Evolutionary conservation across 345 rosid species (phyloP), one percentile per base, ranked within the genome.

Genomic region (Salix dunnii): DNA sequence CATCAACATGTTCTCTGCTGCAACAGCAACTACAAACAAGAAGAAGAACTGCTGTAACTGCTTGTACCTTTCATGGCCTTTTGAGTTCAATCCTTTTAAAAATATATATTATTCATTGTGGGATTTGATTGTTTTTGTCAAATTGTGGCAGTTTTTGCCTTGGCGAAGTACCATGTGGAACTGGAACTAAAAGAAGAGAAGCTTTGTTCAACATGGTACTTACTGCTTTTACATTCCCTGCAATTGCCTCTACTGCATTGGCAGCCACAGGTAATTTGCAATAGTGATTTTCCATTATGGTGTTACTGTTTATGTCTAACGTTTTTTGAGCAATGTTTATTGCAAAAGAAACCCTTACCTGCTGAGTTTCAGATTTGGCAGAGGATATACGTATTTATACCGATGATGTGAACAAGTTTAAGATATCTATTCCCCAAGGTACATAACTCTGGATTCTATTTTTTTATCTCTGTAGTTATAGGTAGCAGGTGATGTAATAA

Each of bases 341-440:
- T 31, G 51, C 13, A 46, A 46, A 46, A 49, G 7, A 28, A 51
- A n/a, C 20, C 14, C 10, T 75, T 11, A 16, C 62, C 36, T 72
- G 67, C 42, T 43, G 61, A 17, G 33, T 72, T 79, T 73, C 79
- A 85, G 87, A 70, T 76, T 76, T 48, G 8, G 35, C 88, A 58
- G 88, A 82, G 40, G 83, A 89, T 78, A 85, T 86, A 67, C 91
- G 86, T 25, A 77, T 65, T 49, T 95, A 88, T 82, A 88, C 85
- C 20, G 99, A 95, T 77, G 92, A 90, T 33, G 86, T 28, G 43
- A 95, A 95, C 88, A 95, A 90, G 84, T 95, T 89, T 83, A 86
- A 90, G 84, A 90, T 93, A 75, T 83, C 88, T 18, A 89, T 95
- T 73, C 98, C 99, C 23, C 89, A 83, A 86, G 97, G 99, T 88